Evolutionary conservation across 495 filamentous ascomycete genomes (phyloP).

Genomic region (Niebla homalea): DNA sequence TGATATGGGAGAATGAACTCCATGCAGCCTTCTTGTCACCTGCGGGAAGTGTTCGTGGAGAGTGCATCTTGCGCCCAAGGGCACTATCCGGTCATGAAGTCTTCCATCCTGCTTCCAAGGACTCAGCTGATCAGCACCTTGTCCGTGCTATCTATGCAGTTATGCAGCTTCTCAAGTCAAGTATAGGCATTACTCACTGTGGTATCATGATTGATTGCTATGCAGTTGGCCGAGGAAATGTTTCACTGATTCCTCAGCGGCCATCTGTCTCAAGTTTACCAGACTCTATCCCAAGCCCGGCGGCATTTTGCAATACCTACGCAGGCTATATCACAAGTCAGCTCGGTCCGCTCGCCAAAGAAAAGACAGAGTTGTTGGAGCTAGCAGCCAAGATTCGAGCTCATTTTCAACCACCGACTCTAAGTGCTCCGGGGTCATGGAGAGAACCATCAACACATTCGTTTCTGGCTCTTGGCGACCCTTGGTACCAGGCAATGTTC

Average conservation of each 20-base stretch:
- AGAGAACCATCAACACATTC: not conserved
- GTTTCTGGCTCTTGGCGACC: not conserved
- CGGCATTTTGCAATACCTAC: too few relatives aligned
- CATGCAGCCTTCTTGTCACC: not conserved
- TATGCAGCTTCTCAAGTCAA: not conserved
- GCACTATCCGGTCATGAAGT: not conserved
- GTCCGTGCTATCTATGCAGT: not conserved
- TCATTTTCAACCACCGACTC: not conserved
- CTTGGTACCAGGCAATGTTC: not conserved
- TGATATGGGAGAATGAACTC: not conserved
- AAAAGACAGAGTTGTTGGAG: not conserved
- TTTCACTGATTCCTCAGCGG: not conserved
- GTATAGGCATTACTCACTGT: not conserved
- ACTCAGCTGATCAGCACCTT: not conserved
- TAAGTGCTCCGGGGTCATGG: not conserved
- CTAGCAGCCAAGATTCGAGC: not conserved
- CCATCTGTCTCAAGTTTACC: too few relatives aligned
- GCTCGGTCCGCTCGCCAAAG: too few relatives aligned
- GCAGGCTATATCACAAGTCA: too few relatives aligned
- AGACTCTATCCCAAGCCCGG: too few relatives aligned
- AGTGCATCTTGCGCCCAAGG: not conserved
- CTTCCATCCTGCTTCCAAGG: not conserved
- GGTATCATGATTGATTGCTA: not conserved
- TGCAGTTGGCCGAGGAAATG: not conserved
- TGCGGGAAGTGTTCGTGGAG: not conserved